Evolutionary conservation across 2,329 filamentous ascomycete species (phyloP), one percentile per base, ranked within the genome.

Genomic region (Bertia moriformis): DNA sequence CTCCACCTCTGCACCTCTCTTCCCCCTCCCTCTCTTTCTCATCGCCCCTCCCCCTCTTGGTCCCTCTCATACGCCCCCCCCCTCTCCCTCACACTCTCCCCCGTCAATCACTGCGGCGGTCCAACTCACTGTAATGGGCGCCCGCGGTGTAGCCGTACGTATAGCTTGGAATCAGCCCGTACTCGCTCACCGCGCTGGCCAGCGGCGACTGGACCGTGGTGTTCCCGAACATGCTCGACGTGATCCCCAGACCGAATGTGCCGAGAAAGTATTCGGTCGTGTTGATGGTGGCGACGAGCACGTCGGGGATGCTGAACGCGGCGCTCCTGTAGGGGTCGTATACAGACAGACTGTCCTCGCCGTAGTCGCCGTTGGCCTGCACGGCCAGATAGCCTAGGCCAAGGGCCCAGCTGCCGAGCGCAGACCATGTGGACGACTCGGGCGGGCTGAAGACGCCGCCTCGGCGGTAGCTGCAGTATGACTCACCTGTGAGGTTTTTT

Each of bases 111-210:
- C 2, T 22, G 39, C 19, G 5, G n/a, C 39, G 56, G 69, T 53
- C 60, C 78, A 77, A n/a, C n/a, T n/a, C n/a, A n/a, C n/a, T 67
- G 50, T 86, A 86, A 44, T 69, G 69, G n/a, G 79, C 79, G 14
- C 83, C 83, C 30, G 81, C 81, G 3, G 82, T 86, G 53, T 78
- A 87, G 39, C 78, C 80, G 51, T 82, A 86, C 32, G 78, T 83
- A 44, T 83, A 66, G 52, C 81, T 85, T 1, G 80, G 76, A 37
- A 86, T 81, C 41, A 59, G 61, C 5, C 70, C 69, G 41, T 69
- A 64, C 10, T 66, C 56, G 49, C 76, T 69, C 33, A 82, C 69
- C 39, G 80, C 58, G 50, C 77, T 56, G 46, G 70, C 58, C 49
- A 78, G 50, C 41, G 71, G 57, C 48, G 70, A 60, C 46, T 69